These are phyloP conservation scores for Aurantiochytrium sp. DNA, from an alignment of 108 stramenopile genomes.

Conservation along the genomic window DNA sequence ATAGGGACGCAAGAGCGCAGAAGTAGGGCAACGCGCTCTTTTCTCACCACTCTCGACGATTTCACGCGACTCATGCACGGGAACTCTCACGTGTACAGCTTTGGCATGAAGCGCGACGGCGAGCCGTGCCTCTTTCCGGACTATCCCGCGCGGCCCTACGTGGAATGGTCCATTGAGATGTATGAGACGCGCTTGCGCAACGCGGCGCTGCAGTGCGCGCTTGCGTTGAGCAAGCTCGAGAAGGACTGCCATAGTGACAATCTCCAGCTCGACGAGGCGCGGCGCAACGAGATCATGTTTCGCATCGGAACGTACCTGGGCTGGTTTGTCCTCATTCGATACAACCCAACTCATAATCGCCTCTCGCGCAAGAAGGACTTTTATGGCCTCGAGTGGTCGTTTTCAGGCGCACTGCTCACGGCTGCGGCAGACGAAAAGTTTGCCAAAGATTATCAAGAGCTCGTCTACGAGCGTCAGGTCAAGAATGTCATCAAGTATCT, in stretches of 20 bases:
- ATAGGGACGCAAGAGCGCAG: background rate
- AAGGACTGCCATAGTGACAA: background rate
- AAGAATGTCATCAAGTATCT: background rate
- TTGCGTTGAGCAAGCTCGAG: background rate
- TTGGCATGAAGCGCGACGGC: background rate
- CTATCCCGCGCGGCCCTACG: background rate
- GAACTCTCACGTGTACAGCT: background rate
- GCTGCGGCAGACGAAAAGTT: background rate
- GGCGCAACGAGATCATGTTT: background rate
- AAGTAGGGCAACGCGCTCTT: background rate
- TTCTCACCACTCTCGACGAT: background rate
- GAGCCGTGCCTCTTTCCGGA: constrained; percentile 9
- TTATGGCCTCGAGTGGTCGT: background rate
- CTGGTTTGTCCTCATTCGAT: background rate
- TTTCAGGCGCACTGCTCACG: background rate
- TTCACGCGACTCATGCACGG: background rate
- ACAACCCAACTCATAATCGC: background rate
- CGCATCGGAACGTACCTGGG: background rate
- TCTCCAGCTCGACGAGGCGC: background rate
- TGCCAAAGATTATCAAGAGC: too few species aligned
- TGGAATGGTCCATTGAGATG: background rate
- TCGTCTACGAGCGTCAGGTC: too few species aligned
- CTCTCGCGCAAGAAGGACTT: background rate
- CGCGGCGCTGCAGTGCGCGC: background rate
- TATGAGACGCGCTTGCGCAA: background rate